phyloP scores from a whole-genome alignment of 2,329 filamentous ascomycete species.

The Colletotrichum sp. region DNA sequence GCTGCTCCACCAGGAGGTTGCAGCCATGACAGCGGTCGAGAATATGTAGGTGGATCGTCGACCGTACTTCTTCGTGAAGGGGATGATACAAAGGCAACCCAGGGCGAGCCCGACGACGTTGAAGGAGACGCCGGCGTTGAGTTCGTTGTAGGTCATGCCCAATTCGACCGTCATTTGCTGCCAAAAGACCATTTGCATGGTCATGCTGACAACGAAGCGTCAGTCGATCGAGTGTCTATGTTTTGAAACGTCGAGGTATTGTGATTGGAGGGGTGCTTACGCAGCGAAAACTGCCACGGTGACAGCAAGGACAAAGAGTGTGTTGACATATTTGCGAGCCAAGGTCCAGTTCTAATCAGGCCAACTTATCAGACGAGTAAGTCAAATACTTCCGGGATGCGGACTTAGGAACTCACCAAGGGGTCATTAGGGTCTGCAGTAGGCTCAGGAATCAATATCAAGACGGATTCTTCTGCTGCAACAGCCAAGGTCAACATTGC shows the following conservation, averaged over 20 bases:
- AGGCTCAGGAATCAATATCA: not conserved
- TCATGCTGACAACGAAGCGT: not conserved
- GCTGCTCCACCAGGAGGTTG: constrained; percentile 26
- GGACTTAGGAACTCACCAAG: not conserved
- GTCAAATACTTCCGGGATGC: too few relatives aligned
- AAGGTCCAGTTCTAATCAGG: not conserved
- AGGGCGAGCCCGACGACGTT: constrained; percentile 24
- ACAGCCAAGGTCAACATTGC: not conserved
- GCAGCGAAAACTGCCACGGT: not conserved
- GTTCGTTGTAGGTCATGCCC: not conserved
- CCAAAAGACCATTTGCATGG: not conserved
- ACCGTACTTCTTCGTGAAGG: constrained; percentile 27
- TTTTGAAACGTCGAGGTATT: not conserved
- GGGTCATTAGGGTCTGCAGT: not conserved
- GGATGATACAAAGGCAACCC: constrained; percentile 26
- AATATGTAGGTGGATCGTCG: constrained; percentile 26
- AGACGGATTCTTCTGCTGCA: not conserved
- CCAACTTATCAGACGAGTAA: not conserved
- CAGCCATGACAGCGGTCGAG: constrained; percentile 27
- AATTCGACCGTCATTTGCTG: constrained; percentile 27
- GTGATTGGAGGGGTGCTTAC: not conserved
- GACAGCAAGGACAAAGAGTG: not conserved
- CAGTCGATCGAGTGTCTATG: too few relatives aligned
- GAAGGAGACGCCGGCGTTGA: constrained; percentile 11
- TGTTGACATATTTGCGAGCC: not conserved